A percentile compares a stretch with the other conserved stretches of the same genome.
These are phyloP conservation scores for Hypoxylon sp. DNA, from an alignment of 2,329 filamentous ascomycete species.

Conservation along the genomic window DNA sequence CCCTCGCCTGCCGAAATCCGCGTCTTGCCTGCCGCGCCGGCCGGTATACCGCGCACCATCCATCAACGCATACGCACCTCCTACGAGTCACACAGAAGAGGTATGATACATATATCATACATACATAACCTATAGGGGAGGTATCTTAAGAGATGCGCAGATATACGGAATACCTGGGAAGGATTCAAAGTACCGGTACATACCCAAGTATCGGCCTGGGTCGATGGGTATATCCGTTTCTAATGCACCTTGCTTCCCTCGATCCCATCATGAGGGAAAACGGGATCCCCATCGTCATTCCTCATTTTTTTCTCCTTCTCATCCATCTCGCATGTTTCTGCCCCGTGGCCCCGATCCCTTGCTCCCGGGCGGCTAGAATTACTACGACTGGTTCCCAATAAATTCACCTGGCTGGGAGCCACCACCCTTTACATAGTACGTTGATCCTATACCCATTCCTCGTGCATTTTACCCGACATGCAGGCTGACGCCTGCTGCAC, in stretches of 20 bases:
- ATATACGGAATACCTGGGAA: not conserved
- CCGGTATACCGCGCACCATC: conserved; percentile 15
- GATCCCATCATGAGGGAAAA: conserved; percentile 15
- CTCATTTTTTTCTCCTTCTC: conserved; percentile 25
- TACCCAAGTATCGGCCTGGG: not conserved
- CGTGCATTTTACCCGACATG: conserved; percentile 43
- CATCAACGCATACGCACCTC: conserved; percentile 8
- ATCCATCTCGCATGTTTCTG: conserved; percentile 34
- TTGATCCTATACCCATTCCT: conserved; percentile 25
- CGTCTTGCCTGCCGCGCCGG: conserved; percentile 15
- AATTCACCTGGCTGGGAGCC: conserved; percentile 23
- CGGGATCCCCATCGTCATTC: conserved; percentile 31
- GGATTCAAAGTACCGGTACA: not conserved
- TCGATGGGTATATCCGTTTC: no score
- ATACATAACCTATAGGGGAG: not conserved
- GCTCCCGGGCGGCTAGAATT: conserved; percentile 31
- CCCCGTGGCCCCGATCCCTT: conserved; percentile 35
- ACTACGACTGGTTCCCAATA: conserved; percentile 39
- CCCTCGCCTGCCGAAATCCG: conserved; percentile 1
- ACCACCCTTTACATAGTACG: conserved; percentile 21
- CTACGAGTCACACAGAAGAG: not conserved
- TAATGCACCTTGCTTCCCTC: not conserved
- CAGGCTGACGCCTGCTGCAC: conserved; percentile 39
- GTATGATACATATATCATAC: not conserved
- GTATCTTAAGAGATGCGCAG: not conserved